Evolutionary conservation across 75 land plant species (phyloP).

Genomic region (Pseudotsuga menziesii): DNA sequence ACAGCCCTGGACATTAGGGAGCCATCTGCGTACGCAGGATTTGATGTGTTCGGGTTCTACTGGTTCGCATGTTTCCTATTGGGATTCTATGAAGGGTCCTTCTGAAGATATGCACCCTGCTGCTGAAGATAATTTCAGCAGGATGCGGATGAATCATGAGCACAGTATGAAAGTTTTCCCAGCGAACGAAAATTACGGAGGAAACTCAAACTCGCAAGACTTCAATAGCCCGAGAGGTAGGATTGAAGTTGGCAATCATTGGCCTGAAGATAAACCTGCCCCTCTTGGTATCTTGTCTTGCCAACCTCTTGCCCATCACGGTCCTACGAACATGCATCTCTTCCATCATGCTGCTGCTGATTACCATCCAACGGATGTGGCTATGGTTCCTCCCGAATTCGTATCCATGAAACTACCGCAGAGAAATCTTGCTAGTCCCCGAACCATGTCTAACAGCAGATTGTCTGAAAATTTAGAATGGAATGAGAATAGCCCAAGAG

Average conservation of each 20-base stretch:
- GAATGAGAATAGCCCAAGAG: conserved; percentile 2
- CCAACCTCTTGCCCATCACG: background rate
- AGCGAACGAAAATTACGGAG: background rate
- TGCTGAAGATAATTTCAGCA: background rate
- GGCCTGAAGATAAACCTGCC: conserved; percentile 8
- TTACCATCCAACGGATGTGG: background rate
- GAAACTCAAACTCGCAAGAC: background rate
- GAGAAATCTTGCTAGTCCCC: background rate
- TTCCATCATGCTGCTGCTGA: background rate
- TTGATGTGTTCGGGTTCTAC: background rate
- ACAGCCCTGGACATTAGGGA: conserved; percentile 6
- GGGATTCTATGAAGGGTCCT: background rate
- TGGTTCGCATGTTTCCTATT: background rate
- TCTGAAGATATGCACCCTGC: background rate
- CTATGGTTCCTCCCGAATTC: background rate
- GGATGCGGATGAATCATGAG: background rate
- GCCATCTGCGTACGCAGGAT: background rate
- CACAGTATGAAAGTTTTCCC: conserved; percentile 5
- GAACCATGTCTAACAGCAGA: background rate
- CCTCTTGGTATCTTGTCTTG: background rate
- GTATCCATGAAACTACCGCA: background rate
- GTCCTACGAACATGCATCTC: background rate
- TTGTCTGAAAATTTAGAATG: background rate
- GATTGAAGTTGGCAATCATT: conserved; percentile 8
- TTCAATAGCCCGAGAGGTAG: conserved; percentile 7